Evolutionary conservation across 1,139 yeast genomes (phyloP), one percentile per base, ranked within the genome.

Genomic region (Pichia sp.): DNA sequence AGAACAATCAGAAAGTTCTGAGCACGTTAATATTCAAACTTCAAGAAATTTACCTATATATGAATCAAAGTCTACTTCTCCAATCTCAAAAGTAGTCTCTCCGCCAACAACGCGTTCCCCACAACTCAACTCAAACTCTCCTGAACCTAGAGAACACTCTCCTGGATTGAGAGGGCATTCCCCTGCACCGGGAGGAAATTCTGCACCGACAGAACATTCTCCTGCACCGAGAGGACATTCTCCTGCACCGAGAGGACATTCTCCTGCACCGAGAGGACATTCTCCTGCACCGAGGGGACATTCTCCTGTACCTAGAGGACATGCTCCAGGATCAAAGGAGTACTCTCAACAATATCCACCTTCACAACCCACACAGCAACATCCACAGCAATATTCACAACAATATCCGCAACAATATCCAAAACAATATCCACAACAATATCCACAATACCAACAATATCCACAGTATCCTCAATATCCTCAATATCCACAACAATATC

Each of bases 261-360:
- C 33, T 3, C 33, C 22, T n/a, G n/a, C n/a, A 10, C 28, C 35
- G 2, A 33, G 14, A 18, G 22, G 17, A 19, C 30, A 12, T 1
- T 31, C 25, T 5, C 45, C 51, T n/a, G n/a, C n/a, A 19, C 31
- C 30, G 1, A 26, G 30, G 5, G 25, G 11, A 4, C 23, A 18
- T 10, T 26, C 38, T 3, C 28, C 28, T n/a, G n/a, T n/a, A 10
- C 28, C 35, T 2, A 33, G 14, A 18, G 22, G 17, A 19, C 30
- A 12, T 1, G 24, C 25, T 5, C 45, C 51, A n/a, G n/a, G n/a
- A 19, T 28, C 30, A 1, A 26, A 18, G 5, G 25, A 14, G 4
- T 20, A 18, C 38, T 3, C 28, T 24, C 24, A 17, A 5, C 12
- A 3, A n/a, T 39, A 39, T 8, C 15, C 30, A 4, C 30, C 30